Conservation (phyloP, 129 eudicot species). For the Cynara cardunculus region DNA sequence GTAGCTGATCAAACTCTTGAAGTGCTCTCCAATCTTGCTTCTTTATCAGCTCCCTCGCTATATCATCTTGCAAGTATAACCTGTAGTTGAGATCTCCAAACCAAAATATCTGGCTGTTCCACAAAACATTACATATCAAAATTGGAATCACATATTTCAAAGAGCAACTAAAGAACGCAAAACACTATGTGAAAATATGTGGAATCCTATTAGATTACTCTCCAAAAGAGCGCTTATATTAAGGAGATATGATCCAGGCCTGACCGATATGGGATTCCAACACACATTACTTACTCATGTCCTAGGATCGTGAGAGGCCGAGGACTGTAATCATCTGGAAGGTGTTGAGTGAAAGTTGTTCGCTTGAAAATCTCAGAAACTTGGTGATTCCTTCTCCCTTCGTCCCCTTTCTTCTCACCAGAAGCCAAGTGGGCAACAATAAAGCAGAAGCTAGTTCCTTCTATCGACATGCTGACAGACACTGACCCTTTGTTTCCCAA, state of each 20-base stretch:
- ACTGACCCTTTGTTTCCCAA: conserved; percentile 94
- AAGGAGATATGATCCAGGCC: too few species aligned
- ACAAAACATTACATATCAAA: conserved; percentile 27
- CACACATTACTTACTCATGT: conserved; percentile 73
- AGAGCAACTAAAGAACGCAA: background rate
- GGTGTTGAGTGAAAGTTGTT: conserved; percentile 51
- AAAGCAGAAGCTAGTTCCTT: conserved; percentile 83
- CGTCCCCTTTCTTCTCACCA: conserved; percentile 90
- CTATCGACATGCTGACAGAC: conserved; percentile 77
- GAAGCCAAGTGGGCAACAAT: conserved; percentile 88
- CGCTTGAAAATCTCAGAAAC: conserved; percentile 79
- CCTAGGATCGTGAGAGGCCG: conserved; percentile 83
- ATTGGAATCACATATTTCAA: conserved; percentile 2
- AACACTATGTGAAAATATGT: background rate
- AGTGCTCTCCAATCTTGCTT: conserved; percentile 66
- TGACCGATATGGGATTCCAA: too few species aligned
- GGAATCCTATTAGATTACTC: background rate
- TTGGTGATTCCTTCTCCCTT: conserved; percentile 78
- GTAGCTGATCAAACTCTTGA: conserved; percentile 76
- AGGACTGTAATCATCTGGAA: conserved; percentile 35
- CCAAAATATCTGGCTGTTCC: conserved; percentile 87
- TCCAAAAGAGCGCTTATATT: too few species aligned
- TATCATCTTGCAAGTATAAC: conserved; percentile 54
- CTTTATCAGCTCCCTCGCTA: conserved; percentile 74
- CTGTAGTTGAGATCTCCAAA: conserved; percentile 96